Base-by-base conservation (phyloP, 78 protist genomes). In the Creolimax fragrantissima region DNA sequence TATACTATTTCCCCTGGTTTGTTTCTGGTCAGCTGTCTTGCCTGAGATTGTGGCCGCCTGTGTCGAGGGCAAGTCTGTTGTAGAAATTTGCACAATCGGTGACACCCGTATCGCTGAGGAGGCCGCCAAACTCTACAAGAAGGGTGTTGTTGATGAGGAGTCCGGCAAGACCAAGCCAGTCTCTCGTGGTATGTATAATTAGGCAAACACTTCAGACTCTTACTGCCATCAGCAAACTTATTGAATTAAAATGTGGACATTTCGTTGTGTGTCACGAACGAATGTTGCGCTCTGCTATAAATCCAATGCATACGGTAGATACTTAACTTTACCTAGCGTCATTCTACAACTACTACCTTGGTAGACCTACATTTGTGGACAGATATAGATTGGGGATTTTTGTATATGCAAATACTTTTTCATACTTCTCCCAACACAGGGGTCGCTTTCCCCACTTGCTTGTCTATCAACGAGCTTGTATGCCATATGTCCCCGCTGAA, bases 371-470 rank as follows among this genome's bases (percentile, higher is more conserved):
- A 58, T 32, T 11, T 32, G n/a, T n/a, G n/a, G n/a, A n/a, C n/a
- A n/a, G n/a, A n/a, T n/a, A n/a, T n/a, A n/a, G n/a, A n/a, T n/a
- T n/a, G n/a, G n/a, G n/a, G n/a, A n/a, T n/a, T n/a, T n/a, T n/a
- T n/a, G n/a, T n/a, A n/a, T n/a, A n/a, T n/a, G n/a, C n/a, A n/a
- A n/a, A n/a, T n/a, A n/a, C n/a, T n/a, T n/a, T n/a, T n/a, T n/a
- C n/a, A n/a, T n/a, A n/a, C n/a, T n/a, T n/a, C n/a, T n/a, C n/a
- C n/a, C 89, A n/a, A 58, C 42, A 3, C 45, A 44, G 99, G 99
- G 41, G 92, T 97, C 24, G 99, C 98, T 5, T 98, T 97, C 96
- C 99, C 99, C 90, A 97, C 99, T 2, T 97, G 98, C 91, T 41
- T 98, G 43, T 95, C 98, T 3, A 94, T 97, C 44, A 98, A 98